Evolutionary conservation across 768 basidiomycete species (phyloP).

Genomic region (Tulasnella sp.): DNA sequence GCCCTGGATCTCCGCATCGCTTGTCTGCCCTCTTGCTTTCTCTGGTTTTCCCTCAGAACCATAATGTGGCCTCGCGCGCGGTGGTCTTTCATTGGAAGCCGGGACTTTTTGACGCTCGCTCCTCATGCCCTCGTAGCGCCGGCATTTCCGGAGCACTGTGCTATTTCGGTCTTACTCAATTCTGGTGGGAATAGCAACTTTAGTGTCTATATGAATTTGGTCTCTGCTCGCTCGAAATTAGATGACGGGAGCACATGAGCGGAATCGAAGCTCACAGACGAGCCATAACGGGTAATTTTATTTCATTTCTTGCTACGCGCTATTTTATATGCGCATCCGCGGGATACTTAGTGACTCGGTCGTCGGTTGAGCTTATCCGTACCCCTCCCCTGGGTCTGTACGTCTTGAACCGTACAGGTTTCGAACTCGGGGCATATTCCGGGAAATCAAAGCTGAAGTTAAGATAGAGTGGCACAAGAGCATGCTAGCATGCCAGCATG

Average conservation of each 20-base stretch:
- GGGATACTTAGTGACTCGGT: not conserved
- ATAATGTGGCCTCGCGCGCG: not conserved
- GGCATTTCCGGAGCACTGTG: not conserved
- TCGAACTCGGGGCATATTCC: not conserved
- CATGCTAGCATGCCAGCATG: not conserved
- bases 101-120: not conserved
- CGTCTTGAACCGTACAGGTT: not conserved
- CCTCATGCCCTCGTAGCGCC: not conserved
- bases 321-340: not conserved
- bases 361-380: not conserved
- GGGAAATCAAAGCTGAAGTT: not conserved
- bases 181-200: not conserved
- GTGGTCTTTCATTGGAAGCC: not conserved
- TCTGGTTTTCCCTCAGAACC: not conserved
- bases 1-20: not conserved
- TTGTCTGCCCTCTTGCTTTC: not conserved
- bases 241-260: too few species aligned
- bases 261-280: not conserved
- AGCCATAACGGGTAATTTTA: not conserved
- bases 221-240: not conserved
- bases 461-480: not conserved
- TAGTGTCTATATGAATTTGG: not conserved
- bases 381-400: not conserved
- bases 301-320: not conserved
- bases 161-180: not conserved